Evolutionary conservation across 2,329 filamentous ascomycete genomes (phyloP), one percentile per base, ranked within the genome.

Genomic region (Clarireedia sp.): DNA sequence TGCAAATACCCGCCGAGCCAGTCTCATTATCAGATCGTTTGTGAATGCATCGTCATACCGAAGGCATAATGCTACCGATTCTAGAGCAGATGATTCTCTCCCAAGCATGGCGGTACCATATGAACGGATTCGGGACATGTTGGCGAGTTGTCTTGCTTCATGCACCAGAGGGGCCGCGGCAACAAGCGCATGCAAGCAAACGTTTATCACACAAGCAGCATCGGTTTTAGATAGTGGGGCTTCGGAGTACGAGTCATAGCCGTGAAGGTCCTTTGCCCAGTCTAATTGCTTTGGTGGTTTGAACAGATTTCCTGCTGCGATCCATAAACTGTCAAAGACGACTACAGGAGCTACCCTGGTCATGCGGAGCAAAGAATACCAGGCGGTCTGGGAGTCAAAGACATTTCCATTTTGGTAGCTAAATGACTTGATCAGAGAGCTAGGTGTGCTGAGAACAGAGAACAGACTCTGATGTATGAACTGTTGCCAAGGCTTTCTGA

Each of bases 381-480:
- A 86, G 1, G 83, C 70, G 14, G 77, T 80, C 51, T 81, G 80
- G 1, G 81, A 83, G 66, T 85, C 80, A 54, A 81, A 75, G 0
- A 82, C 66, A 45, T 76, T 73, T 10, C 74, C 75, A 10, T 63
- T 50, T 21, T 78, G 71, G 44, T 70, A 68, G 1, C 76, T 78
- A 59, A 87, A 87, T 0, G 83, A 85, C 38, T 69, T 70, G 26
- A 85, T 69, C 8, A 82, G 69, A 5, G 77, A 72, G 14, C 73
- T 72, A 1, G 82, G 79, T 48, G 81, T 76, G 60, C 80, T 82
- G 48, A 87, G 72, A 6, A 84, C 77, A 61, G 79, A 79, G 65
- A 86, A 87, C 6, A 87, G 70, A 49, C 79, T 81, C 63, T 87
- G 84, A 59, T 85, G 78, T 33, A 80, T 75, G 62, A 87, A 87